Evolutionary conservation across 768 basidiomycete species (phyloP), one percentile per base, ranked within the genome.

Genomic region (Pleurotus pulmonarius): DNA sequence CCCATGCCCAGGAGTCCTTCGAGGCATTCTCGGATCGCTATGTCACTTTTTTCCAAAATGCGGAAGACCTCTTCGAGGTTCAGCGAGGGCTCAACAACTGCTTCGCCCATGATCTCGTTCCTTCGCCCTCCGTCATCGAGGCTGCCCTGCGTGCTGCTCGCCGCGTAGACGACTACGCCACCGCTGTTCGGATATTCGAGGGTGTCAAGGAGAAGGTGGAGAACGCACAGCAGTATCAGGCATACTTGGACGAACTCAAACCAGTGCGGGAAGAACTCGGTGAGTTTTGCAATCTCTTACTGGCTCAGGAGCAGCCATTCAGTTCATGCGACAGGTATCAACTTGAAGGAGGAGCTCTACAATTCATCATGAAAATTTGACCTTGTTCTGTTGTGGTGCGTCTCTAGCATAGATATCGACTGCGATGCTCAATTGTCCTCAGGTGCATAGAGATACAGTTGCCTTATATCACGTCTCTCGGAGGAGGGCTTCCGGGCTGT

Each of bases 31-130:
- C 91, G 65, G 83, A 87, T 59, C 92, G 96, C 69, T 98, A 98
- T 75, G 87, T 94, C 67, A 79, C 79, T 61, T 99, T 99, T 75
- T 99, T 99, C 83, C 75, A 90, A 68, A 81, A 84, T 56, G 94
- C 93, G 48, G 86, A 94, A 68, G 97, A 99, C 76, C 83, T 98
- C 57, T 99, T 99, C 69, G 97, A 99, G 79, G 90, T 99, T 61
- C 96, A 99, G 75, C 92, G 97, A 49, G 97, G 97, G 39, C 79
- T 99, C 66, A 98, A 99, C 82, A 99, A 99, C 82, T 98, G 95
- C 78, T 99, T 99, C 70, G 92, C 97, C 2, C 96, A 98, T 72
- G 97, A 99, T 73, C 84, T 97, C 60, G 94, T 97, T 12, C 94
- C 94, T 4, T 83, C 91, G 1, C 83, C 92, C 24, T 70, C 78